Base-by-base conservation (phyloP, 495 filamentous ascomycete species). In the Podospora didyma region DNA sequence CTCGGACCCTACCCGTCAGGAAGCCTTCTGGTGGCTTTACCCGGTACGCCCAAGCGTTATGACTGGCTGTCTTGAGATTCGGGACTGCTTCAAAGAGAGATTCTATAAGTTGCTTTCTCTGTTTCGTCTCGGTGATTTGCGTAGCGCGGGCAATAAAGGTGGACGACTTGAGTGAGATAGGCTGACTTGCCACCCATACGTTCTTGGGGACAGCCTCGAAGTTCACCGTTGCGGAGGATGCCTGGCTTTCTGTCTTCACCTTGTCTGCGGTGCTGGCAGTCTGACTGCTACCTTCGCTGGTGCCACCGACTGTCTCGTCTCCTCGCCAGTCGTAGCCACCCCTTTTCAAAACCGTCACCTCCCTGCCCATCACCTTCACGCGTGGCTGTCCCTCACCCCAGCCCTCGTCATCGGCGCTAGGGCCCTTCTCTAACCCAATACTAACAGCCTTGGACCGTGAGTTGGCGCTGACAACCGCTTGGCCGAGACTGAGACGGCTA, bases 381-480 rank as follows among this genome's bases (percentile, higher is more conserved):
- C 75, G 74, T 0, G 90, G 89, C 65, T 92, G 89, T 2, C 90
- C 90, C 51, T 85, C 76, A 5, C 86, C 88, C 82, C 84, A 89
- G 2, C 86, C 83, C 63, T 89, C 83, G 23, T 88, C 78, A 45
- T 88, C 89, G 10, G 86, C 86, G 44, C 78, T 82, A 24, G 76
- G 79, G 0, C 83, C 87, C 37, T 74, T 83, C 59, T 89, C 82
- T 20, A 93, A 70, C 3, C 90, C 89, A 12, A 95, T 58, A 67
- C 78, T 89, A 41, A 86, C 78, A 23, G 89, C 90, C 65, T 90
- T 90, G 14, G 81, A 83, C 56, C 85, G 78, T 55, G 84, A 88
- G 61, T 91, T 92, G 35, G 82, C 82, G 64, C 89, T 90, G 21
- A 92, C 86, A 7, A 92, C 82, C 1, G 87, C 89, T 65, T 93